phyloP scores from a whole-genome alignment of 2,329 filamentous ascomycete genomes.

The Cladosporium sp. region DNA sequence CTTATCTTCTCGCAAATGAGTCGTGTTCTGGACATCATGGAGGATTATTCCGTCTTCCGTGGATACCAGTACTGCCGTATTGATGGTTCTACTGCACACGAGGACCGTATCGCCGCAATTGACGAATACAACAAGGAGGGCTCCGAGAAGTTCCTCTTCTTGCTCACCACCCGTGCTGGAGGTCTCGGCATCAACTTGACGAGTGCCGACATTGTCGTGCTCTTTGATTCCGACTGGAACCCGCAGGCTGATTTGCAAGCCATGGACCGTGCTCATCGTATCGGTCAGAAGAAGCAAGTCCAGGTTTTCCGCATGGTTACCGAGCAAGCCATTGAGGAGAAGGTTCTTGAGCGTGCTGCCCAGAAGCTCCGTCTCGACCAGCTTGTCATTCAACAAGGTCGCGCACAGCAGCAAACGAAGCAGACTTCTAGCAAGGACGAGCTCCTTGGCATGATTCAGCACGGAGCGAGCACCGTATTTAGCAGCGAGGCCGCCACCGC shows the following conservation, averaged over 20 bases:
- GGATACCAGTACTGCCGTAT: slow-evolving; percentile 96
- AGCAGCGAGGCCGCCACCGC: slow-evolving; percentile 43
- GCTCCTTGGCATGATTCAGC: slow-evolving; percentile 95
- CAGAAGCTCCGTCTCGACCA: slow-evolving; percentile 96
- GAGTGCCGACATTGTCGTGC: slow-evolving; percentile 87
- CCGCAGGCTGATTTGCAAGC: slow-evolving; percentile 97
- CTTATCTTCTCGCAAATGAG: slow-evolving; percentile 99
- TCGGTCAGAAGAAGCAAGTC: slow-evolving; percentile 97
- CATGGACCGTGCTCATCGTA: slow-evolving; percentile 98
- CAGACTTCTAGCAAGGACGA: slow-evolving; percentile 94
- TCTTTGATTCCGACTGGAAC: slow-evolving; percentile 99
- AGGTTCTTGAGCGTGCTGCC: slow-evolving; percentile 91
- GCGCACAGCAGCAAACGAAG: slow-evolving; percentile 85
- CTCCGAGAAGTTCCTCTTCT: slow-evolving; percentile 94
- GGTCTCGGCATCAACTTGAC: slow-evolving; percentile 97
- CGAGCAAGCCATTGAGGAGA: slow-evolving; percentile 97
- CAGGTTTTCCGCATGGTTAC: slow-evolving; percentile 96
- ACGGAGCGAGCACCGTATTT: slow-evolving; percentile 95
- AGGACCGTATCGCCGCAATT: slow-evolving; percentile 95
- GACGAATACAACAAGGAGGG: slow-evolving; percentile 97
- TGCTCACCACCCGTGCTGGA: slow-evolving; percentile 92
- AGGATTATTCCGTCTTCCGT: slow-evolving; percentile 96
- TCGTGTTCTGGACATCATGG: slow-evolving; percentile 89
- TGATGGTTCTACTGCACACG: slow-evolving; percentile 92
- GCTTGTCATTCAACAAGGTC: slow-evolving; percentile 95